Evolutionary conservation across 2,329 filamentous ascomycete genomes (phyloP).

Genomic region (Colletotrichum echinochloae): DNA sequence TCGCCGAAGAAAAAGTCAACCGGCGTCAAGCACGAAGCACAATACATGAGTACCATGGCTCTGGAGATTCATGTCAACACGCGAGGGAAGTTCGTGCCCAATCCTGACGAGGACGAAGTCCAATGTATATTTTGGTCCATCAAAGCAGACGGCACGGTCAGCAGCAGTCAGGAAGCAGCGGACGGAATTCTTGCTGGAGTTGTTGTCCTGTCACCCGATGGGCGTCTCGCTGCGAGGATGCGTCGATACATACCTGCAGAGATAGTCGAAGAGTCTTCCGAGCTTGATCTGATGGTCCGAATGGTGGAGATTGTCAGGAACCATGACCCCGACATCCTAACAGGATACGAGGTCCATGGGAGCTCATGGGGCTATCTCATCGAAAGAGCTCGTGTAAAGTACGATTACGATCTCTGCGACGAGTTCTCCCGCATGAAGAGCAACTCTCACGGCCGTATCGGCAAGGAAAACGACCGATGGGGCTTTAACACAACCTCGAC

Average conservation of each 20-base stretch:
- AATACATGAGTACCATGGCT: constrained; percentile 98
- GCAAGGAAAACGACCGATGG: constrained; percentile 90
- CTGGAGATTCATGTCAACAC: constrained; percentile 93
- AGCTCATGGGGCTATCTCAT: constrained; percentile 96
- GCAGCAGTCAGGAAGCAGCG: constrained; percentile 59
- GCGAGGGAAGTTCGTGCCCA: constrained; percentile 81
- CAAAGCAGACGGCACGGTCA: constrained; percentile 76
- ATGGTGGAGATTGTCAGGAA: constrained; percentile 87
- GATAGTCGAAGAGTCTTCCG: constrained; percentile 79
- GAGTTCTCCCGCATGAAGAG: constrained; percentile 91
- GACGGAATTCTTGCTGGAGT: constrained; percentile 74
- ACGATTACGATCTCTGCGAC: constrained; percentile 90
- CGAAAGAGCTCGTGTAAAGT: constrained; percentile 86
- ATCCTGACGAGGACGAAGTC: constrained; percentile 91
- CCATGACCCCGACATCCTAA: constrained; percentile 91
- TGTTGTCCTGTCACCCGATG: constrained; percentile 75
- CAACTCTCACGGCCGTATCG: constrained; percentile 84
- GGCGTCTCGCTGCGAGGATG: constrained; percentile 70
- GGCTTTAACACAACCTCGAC: constrained; percentile 94
- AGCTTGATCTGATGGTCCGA: constrained; percentile 86
- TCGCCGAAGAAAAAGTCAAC: constrained; percentile 80
- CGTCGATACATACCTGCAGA: constrained; percentile 71
- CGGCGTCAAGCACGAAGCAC: constrained; percentile 83
- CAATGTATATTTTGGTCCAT: constrained; percentile 92
- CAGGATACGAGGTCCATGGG: constrained; percentile 94